Evolutionary conservation across 345 rosid genomes (phyloP).

Genomic region (Salix dunnii): DNA sequence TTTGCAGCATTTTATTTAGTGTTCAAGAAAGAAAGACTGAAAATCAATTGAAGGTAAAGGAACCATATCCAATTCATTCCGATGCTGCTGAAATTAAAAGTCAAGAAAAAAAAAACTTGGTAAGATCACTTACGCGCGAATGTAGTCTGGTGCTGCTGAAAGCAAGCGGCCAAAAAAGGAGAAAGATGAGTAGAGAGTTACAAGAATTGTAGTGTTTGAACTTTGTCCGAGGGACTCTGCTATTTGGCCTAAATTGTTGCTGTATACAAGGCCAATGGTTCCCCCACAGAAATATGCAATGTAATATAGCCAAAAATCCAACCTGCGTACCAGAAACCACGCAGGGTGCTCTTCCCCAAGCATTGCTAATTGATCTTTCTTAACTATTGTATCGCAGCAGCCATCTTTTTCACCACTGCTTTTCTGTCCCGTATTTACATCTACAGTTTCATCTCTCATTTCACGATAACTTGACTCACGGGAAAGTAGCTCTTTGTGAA

Average conservation of each 20-base stretch:
- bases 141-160: constrained; percentile 83
- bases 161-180: constrained; percentile 96
- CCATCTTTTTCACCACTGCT: constrained; percentile 25
- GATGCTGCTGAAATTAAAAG: background rate
- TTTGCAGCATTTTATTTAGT: background rate
- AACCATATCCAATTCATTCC: background rate
- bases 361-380: constrained; percentile 51
- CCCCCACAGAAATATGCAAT: constrained; percentile 87
- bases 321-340: constrained; percentile 47
- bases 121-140: constrained; percentile 57
- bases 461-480: constrained; percentile 42
- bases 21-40: background rate
- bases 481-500: constrained; percentile 59
- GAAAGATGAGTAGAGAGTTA: constrained; percentile 85
- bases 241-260: constrained; percentile 93
- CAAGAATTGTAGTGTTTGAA: constrained; percentile 53
- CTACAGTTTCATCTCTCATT: constrained; percentile 25
- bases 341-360: constrained; percentile 79
- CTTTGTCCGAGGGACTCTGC: constrained; percentile 77
- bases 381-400: constrained; percentile 48
- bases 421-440: constrained; percentile 23
- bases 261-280: constrained; percentile 90
- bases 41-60: background rate
- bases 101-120: background rate
- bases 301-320: constrained; percentile 91